A percentile compares a stretch with the other conserved stretches of the same genome.
phyloP scores from a whole-genome alignment of 371 early-diverging fungal species.

The Syncephalis fuscata region DNA sequence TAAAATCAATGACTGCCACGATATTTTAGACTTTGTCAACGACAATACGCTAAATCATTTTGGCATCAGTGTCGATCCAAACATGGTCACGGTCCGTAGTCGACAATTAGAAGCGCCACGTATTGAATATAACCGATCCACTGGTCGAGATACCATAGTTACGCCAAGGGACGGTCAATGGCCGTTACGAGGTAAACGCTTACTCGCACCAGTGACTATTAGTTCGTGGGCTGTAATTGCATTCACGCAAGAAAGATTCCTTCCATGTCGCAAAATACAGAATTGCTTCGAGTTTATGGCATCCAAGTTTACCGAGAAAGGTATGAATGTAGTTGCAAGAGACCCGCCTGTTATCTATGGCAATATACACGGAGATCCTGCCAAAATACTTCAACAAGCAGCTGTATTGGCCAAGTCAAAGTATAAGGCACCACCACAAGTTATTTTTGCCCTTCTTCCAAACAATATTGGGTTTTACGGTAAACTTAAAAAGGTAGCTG shows the following conservation, averaged over 20 bases:
- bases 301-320: conserved; percentile 26
- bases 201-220: conserved; percentile 48
- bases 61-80: conserved; percentile 38
- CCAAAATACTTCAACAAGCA: conserved; percentile 11
- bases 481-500: conserved; percentile 83
- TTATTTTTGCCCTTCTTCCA: conserved; percentile 68
- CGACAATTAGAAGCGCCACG: conserved; percentile 61
- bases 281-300: conserved; percentile 28
- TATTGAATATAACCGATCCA: conserved; percentile 41
- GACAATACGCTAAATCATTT: conserved; percentile 36
- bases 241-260: conserved; percentile 16
- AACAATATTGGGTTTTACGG: conserved; percentile 77
- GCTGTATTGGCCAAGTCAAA: conserved; percentile 24
- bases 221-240: conserved; percentile 68
- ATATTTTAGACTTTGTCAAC: conserved; percentile 20
- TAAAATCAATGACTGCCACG: conserved; percentile 28
- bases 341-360: conserved; percentile 28
- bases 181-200: conserved; percentile 75
- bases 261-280: conserved; percentile 15
- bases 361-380: conserved; percentile 50
- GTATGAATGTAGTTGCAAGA: conserved; percentile 27
- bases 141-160: conserved; percentile 38
- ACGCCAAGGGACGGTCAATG: conserved; percentile 69
- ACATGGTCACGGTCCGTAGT: conserved; percentile 29
- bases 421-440: conserved; percentile 55